Base-by-base conservation (phyloP, 257 asterid species). In the Ballota nigra region DNA sequence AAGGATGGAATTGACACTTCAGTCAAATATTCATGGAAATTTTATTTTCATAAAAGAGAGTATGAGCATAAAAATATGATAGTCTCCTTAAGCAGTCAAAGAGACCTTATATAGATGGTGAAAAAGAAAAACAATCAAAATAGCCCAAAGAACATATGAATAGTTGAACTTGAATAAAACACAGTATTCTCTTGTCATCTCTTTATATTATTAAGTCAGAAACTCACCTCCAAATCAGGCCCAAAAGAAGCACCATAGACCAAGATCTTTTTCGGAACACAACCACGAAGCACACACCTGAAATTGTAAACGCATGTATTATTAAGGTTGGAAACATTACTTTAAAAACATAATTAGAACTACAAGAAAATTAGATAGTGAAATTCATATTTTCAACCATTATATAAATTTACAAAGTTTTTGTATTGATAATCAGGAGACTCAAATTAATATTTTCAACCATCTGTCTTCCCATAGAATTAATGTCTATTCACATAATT, bases 241-340 rank as follows among this genome's bases (percentile, higher is more conserved):
- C 99, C 99, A 82, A 70, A 92, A 68, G 92, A 40, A 53, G 98
- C 99, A 73, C 99, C 99, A 80, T 95, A 95, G 26, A 95, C 98
- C 93, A 95, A 80, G 80, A 95, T 95, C 90, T 95, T 95, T 81
- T 95, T 95, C 20, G 99, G 99, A 76, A 95, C 99, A 67, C 99
- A 95, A n/a, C 99, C 99, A 74, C 99, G 99, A 75, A 95, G 86
- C 55, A 95, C 97, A 77, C 98, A 95, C 87, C 99, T 94, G 92
- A 69, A 80, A 84, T 41, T 51, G 8, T 47, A 55, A 23, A 76
- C 29, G 28, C 31, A 66, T 49, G 56, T 63, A 65, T 43, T 61
- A 55, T 63, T 75, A 66, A 19, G 13, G 56, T n/a, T n/a, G 55
- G 55, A 47, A 45, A 47, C 55, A 47, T 47, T 47, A 45, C 20